Evolutionary conservation across 305 asterid species (phyloP), one percentile per base, ranked within the genome.

Genomic region (Ruellia speciosa): DNA sequence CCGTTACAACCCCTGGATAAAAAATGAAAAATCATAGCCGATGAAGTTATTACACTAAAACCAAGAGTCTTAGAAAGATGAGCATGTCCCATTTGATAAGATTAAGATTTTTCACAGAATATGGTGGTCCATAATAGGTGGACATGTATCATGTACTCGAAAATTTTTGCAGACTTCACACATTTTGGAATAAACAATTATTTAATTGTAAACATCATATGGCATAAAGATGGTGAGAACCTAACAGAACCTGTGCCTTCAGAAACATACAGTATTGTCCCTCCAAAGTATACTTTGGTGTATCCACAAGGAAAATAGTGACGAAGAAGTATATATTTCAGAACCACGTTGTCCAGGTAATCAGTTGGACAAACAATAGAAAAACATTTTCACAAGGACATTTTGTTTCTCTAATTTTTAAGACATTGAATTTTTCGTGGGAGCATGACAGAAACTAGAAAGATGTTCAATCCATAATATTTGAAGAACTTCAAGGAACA

Each of bases 21-120:
- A n/a, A n/a, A n/a, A n/a, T n/a, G n/a, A n/a, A n/a, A n/a, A 50
- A 52, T 49, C 52, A 49, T 63, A 46, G 48, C 48, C 64, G 55
- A 47, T 47, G 33, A 20, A 45, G 52, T 48, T 33, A 39, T 54
- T 41, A 34, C 33, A 57, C 18, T 35, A 35, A 48, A 52, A 37
- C 18, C 34, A 45, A 20, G 55, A 51, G 17, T 35, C 35, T 24
- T 43, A 28, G 6, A 56, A 41, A 46, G 28, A 14, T 40, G 52
- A 7, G 15, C 28, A 13, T n/a, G 9, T 13, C 60, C 46, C 41
- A 5, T 14, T 45, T 31, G 45, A 16, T 35, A n/a, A 40, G 31
- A 13, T 18, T 52, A 31, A 59, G 48, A 60, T 60, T 15, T 58
- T 37, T 67, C 49, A 62, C 59, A 52, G 34, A 34, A 35, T 17